Evolutionary conservation across 495 filamentous ascomycete genomes (phyloP).

Genomic region (Beverwykella pulmonaria): DNA sequence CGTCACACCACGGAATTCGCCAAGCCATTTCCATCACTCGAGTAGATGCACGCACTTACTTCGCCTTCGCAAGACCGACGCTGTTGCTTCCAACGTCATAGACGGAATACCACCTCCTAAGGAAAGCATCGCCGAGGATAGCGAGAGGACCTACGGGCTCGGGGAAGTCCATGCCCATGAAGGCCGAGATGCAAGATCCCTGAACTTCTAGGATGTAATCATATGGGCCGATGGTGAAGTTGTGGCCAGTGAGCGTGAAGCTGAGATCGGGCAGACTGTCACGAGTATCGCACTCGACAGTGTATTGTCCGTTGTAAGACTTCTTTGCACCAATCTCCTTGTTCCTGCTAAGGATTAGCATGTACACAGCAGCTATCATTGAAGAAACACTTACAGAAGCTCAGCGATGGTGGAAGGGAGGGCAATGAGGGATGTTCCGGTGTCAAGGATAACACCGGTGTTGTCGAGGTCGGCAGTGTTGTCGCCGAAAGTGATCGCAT

Average conservation of each 20-base stretch:
- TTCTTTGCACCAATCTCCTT: conserved; percentile 98
- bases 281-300: conserved; percentile 83
- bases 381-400: conserved; percentile 65
- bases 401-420: conserved; percentile 91
- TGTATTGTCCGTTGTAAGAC: conserved; percentile 92
- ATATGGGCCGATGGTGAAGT: conserved; percentile 84
- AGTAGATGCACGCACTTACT: conserved; percentile 45
- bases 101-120: conserved; percentile 95
- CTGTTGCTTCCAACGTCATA: conserved; percentile 85
- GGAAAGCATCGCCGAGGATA: conserved; percentile 96
- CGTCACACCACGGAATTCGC: neutral
- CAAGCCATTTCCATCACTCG: neutral
- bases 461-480: conserved; percentile 82
- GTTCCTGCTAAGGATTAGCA: conserved; percentile 58
- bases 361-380: neutral
- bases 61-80: conserved; percentile 86
- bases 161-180: conserved; percentile 98
- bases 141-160: conserved; percentile 88
- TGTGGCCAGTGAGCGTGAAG: conserved; percentile 82
- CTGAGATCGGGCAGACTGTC: conserved; percentile 81
- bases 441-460: conserved; percentile 97
- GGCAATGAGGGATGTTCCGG: conserved; percentile 96
- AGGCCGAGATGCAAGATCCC: conserved; percentile 93
- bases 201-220: conserved; percentile 97
- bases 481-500: conserved; percentile 85